phyloP scores from a whole-genome alignment of 306 rosid species.

The Corylus americana region DNA sequence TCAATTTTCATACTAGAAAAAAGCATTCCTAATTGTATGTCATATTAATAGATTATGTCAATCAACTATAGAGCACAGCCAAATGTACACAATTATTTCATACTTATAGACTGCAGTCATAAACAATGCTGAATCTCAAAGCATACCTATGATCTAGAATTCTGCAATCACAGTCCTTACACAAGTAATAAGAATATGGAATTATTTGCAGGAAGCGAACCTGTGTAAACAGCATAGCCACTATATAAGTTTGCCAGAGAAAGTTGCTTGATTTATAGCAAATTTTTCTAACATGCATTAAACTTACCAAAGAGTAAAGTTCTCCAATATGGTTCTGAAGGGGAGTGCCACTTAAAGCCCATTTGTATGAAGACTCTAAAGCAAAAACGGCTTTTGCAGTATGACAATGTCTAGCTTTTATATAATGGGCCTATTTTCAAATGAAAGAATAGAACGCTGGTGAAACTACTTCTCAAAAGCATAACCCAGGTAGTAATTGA shows the following conservation, averaged over 20 bases:
- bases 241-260: slow-evolving; percentile 25
- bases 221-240: slow-evolving; percentile 48
- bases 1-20: background rate
- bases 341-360: slow-evolving; percentile 99
- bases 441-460: background rate
- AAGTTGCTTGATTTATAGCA: slow-evolving; percentile 11
- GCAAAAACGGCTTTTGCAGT: slow-evolving; percentile 88
- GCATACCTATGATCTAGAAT: slow-evolving; percentile 76
- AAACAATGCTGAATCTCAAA: slow-evolving; percentile 10
- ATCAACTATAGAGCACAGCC: background rate
- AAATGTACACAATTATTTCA: background rate
- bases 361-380: slow-evolving; percentile 71
- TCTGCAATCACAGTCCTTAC: slow-evolving; percentile 95
- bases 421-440: slow-evolving; percentile 67
- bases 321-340: slow-evolving; percentile 84
- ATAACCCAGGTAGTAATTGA: too few species aligned
- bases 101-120: slow-evolving; percentile 3
- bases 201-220: slow-evolving; percentile 76
- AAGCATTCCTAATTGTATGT: background rate
- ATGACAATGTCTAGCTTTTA: slow-evolving; percentile 65
- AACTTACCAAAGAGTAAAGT: slow-evolving; percentile 77
- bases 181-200: slow-evolving; percentile 80
- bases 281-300: background rate
- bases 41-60: background rate
- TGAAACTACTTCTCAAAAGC: background rate